Conservation (phyloP, 2,329 filamentous ascomycete genomes). For the Dendryphion nanum region DNA sequence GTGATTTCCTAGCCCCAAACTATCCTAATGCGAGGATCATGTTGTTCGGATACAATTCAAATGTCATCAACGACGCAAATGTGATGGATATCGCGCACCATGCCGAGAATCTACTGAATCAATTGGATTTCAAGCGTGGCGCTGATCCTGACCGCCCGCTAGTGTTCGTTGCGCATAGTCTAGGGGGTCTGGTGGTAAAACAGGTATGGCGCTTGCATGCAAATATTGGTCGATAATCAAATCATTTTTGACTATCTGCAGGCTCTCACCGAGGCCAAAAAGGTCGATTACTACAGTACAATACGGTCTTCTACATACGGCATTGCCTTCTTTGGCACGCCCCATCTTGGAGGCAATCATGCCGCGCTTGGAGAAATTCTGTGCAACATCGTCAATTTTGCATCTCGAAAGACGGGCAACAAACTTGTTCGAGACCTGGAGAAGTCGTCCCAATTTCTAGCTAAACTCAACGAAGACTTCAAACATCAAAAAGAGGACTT, state of each 20-base stretch:
- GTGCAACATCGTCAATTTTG: slow-evolving; percentile 3
- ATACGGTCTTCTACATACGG: slow-evolving; percentile 40
- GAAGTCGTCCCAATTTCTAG: slow-evolving; percentile 2
- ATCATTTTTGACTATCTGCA: too few species aligned
- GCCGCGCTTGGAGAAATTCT: slow-evolving; percentile 27
- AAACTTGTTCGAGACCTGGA: slow-evolving; percentile 5
- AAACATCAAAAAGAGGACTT: slow-evolving; percentile 8
- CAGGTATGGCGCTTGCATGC: too few species aligned
- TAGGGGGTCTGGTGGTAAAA: slow-evolving; percentile 36
- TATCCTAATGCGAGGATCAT: slow-evolving; percentile 34
- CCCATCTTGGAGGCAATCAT: slow-evolving; percentile 37
- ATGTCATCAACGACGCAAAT: too few species aligned
- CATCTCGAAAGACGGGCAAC: slow-evolving; percentile 1
- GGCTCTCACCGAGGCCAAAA: slow-evolving; percentile 36
- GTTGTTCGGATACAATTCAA: slow-evolving; percentile 38
- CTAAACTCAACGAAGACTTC: slow-evolving; percentile 6
- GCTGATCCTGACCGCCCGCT: slow-evolving; percentile 28
- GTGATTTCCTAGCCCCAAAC: slow-evolving; percentile 21
- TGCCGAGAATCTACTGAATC: slow-evolving; percentile 5
- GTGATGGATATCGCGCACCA: slow-evolving; percentile 19
- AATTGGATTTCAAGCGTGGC: slow-evolving; percentile 5
- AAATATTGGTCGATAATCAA: too few species aligned
- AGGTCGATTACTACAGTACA: slow-evolving; percentile 24
- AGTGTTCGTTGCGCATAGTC: slow-evolving; percentile 33
- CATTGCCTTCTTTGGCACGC: slow-evolving; percentile 42